Percentiles rank a stretch among this genome's conserved stretches.
Evolutionary conservation across 805 yeast species (phyloP).

Genomic region (Kodamaea neixiangensis): DNA sequence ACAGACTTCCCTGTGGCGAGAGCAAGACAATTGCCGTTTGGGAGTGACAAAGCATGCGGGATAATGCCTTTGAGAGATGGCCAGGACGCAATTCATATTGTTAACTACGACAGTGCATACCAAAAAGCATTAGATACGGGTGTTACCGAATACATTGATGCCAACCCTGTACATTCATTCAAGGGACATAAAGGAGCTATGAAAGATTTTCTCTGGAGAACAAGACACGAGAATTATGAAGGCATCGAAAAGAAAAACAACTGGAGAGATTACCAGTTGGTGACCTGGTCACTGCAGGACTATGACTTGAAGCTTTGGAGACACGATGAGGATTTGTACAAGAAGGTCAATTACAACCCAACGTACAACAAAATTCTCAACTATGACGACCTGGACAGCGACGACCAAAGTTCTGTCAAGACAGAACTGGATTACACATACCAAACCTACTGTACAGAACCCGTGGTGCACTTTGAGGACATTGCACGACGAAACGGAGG

Average conservation of each 20-base stretch:
- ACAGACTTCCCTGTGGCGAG: slow-evolving; percentile 88
- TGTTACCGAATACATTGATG: slow-evolving; percentile 25
- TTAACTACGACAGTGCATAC: slow-evolving; percentile 46
- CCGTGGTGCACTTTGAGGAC: slow-evolving; percentile 35
- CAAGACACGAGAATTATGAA: slow-evolving; percentile 38
- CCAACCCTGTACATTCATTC: slow-evolving; percentile 50
- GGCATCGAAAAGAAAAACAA: slow-evolving; percentile 54
- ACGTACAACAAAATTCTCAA: slow-evolving; percentile 27
- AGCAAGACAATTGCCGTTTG: slow-evolving; percentile 88
- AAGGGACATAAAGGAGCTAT: slow-evolving; percentile 84
- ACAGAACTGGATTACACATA: slow-evolving; percentile 22
- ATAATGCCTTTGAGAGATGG: slow-evolving; percentile 93
- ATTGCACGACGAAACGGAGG: slow-evolving; percentile 33
- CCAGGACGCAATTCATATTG: slow-evolving; percentile 57
- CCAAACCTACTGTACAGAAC: slow-evolving; percentile 38
- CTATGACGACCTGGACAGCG: slow-evolving; percentile 19
- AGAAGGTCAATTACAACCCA: slow-evolving; percentile 40
- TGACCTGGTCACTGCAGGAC: slow-evolving; percentile 89
- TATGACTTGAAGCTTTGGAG: slow-evolving; percentile 86
- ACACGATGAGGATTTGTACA: slow-evolving; percentile 37
- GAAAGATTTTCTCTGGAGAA: slow-evolving; percentile 86
- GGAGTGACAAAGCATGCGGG: slow-evolving; percentile 69
- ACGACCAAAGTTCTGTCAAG: slow-evolving; percentile 6
- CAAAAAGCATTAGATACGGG: slow-evolving; percentile 25
- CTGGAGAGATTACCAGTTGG: slow-evolving; percentile 84